Evolutionary conservation across 2,329 filamentous ascomycete genomes (phyloP).

Genomic region (Talaromyces sp.): DNA sequence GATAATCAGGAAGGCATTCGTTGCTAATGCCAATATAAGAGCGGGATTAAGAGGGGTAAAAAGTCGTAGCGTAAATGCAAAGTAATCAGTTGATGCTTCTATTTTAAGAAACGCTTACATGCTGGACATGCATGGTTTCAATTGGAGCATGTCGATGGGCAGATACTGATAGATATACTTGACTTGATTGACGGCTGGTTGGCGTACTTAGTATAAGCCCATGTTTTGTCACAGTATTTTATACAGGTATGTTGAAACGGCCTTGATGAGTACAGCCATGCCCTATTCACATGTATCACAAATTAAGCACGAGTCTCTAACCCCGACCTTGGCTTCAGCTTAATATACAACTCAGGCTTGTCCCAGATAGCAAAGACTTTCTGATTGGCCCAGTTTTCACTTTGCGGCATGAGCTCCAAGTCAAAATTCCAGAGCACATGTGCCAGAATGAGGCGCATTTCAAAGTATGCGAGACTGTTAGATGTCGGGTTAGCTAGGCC

Average conservation of each 20-base stretch:
- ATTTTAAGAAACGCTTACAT: background rate
- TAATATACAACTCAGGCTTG: background rate
- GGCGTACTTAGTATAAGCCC: background rate
- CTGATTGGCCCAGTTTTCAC: background rate
- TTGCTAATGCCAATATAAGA: background rate
- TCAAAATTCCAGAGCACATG: conserved; percentile 1
- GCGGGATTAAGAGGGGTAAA: background rate
- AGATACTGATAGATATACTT: background rate
- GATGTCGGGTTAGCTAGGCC: background rate
- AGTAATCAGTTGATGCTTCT: background rate
- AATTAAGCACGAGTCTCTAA: background rate
- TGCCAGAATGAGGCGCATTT: background rate
- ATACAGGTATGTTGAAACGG: background rate
- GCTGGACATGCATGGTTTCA: too few relatives aligned
- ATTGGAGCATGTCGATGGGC: background rate
- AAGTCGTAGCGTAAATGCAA: background rate
- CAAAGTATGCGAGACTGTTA: background rate
- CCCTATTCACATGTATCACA: background rate
- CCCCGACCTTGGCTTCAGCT: background rate
- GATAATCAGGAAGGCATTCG: background rate
- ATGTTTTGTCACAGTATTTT: background rate
- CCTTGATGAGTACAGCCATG: background rate
- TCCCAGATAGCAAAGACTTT: background rate
- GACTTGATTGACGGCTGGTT: background rate
- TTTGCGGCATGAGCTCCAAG: background rate